Conservation (phyloP, 2,329 filamentous ascomycete species). For the Sphaerulina vaccinii region DNA sequence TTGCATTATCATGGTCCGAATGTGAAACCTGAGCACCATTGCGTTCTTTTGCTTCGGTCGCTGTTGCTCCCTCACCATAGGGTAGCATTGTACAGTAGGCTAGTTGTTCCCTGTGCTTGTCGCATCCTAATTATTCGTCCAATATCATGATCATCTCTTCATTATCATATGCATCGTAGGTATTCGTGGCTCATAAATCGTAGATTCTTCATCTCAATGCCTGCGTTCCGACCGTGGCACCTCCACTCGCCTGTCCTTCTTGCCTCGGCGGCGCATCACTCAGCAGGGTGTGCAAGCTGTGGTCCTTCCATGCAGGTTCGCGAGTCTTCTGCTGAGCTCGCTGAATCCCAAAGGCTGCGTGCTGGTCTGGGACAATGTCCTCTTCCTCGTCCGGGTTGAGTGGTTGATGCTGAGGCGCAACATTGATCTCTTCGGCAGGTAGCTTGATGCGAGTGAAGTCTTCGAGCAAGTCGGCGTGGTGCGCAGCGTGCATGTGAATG, state of each 20-base stretch:
- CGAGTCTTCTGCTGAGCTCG: constrained; percentile 70
- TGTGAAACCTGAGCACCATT: no score
- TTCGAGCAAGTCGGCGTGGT: constrained; percentile 76
- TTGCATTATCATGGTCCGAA: no score
- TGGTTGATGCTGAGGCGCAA: constrained; percentile 75
- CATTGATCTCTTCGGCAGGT: constrained; percentile 70
- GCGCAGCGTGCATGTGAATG: constrained; percentile 69
- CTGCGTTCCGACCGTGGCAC: no score
- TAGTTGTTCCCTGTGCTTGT: no score
- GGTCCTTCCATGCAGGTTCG: constrained; percentile 75
- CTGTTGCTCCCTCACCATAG: no score
- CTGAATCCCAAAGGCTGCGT: constrained; percentile 83
- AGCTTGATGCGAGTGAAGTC: constrained; percentile 47
- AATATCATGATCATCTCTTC: no score
- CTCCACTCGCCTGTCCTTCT: background rate
- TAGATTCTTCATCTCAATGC: no score
- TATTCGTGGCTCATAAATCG: no score
- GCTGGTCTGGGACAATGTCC: constrained; percentile 83
- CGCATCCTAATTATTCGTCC: no score
- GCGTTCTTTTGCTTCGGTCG: no score
- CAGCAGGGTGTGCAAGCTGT: constrained; percentile 71
- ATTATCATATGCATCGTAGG: no score
- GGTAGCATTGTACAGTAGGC: no score
- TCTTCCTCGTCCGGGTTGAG: constrained; percentile 84
- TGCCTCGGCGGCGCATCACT: constrained; percentile 54